These are phyloP conservation scores for Botrytis porri DNA, from an alignment of 2,329 filamentous ascomycete species.

Conservation along the genomic window DNA sequence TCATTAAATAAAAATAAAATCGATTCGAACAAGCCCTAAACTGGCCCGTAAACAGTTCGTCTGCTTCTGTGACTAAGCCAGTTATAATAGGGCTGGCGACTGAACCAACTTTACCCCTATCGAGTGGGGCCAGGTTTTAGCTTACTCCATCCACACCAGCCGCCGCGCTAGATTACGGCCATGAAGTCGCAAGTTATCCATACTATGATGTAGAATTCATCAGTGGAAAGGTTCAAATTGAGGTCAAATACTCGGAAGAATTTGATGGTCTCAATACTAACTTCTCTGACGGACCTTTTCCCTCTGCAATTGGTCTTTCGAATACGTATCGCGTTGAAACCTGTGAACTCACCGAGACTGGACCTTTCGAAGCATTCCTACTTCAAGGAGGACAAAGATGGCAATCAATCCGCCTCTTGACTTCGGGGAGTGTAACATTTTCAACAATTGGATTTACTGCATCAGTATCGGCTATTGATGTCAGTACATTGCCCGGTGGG, in stretches of 20 bases:
- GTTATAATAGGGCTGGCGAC: not conserved
- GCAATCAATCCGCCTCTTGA: conserved; percentile 41
- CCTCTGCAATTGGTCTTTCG: not conserved
- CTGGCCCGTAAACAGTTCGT: too few species aligned
- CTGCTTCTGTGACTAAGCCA: not conserved
- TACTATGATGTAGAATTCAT: not conserved
- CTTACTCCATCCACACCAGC: not conserved
- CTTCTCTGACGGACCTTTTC: not conserved
- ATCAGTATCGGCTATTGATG: not conserved
- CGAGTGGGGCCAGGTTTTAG: not conserved
- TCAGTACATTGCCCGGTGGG: not conserved
- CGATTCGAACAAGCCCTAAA: too few species aligned
- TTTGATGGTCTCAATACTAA: not conserved
- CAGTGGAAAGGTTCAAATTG: not conserved
- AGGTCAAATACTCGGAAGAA: not conserved
- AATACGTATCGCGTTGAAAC: not conserved
- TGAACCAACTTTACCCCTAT: not conserved
- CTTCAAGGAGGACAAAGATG: conserved; percentile 44
- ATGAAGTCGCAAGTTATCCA: conserved; percentile 1
- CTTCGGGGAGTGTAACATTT: conserved; percentile 38
- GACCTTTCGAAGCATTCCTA: conserved; percentile 38
- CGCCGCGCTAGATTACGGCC: not conserved
- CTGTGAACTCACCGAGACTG: conserved; percentile 36
- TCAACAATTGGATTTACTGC: not conserved
- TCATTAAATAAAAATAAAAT: too few species aligned